Percentiles rank a stretch among this genome's conserved stretches.
Conservation (phyloP, 192 early-diverging fungal species). For the Linnemannia schmuckeri region DNA sequence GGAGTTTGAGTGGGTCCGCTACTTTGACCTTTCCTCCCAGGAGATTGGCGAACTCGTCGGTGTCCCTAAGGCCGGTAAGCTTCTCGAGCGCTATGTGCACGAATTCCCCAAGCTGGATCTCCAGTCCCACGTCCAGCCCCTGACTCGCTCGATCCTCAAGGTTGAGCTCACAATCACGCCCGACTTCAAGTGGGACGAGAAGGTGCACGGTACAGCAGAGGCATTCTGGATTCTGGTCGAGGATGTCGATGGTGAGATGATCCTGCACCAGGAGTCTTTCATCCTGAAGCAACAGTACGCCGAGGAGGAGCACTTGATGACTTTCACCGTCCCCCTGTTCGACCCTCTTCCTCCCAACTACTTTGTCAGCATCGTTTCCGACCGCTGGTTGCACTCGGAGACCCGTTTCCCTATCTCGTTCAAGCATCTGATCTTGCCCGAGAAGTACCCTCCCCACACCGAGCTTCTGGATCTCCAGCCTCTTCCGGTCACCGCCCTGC, state of each 20-base stretch:
- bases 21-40: slow-evolving; percentile 91
- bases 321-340: slow-evolving; percentile 91
- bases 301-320: slow-evolving; percentile 85
- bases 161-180: slow-evolving; percentile 94
- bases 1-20: slow-evolving; percentile 95
- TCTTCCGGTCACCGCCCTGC: slow-evolving; percentile 82
- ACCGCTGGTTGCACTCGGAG: slow-evolving; percentile 96
- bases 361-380: slow-evolving; percentile 93
- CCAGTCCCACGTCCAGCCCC: slow-evolving; percentile 90
- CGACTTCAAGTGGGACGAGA: slow-evolving; percentile 95
- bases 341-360: slow-evolving; percentile 98
- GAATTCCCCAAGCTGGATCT: slow-evolving; percentile 95
- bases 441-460: slow-evolving; percentile 94
- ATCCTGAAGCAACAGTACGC: slow-evolving; percentile 89
- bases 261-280: slow-evolving; percentile 93
- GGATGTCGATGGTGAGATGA: slow-evolving; percentile 91
- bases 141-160: slow-evolving; percentile 91
- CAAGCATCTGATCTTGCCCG: slow-evolving; percentile 91
- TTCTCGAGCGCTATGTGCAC: slow-evolving; percentile 91
- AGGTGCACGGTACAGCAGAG: slow-evolving; percentile 87
- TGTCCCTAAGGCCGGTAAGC: slow-evolving; percentile 89
- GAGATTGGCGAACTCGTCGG: slow-evolving; percentile 94
- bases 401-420: slow-evolving; percentile 94
- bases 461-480: slow-evolving; percentile 96
- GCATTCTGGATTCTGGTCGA: slow-evolving; percentile 96